Evolutionary conservation across 371 early-diverging fungal species (phyloP), one percentile per base, ranked within the genome.

Genomic region (Mortierella sp.): DNA sequence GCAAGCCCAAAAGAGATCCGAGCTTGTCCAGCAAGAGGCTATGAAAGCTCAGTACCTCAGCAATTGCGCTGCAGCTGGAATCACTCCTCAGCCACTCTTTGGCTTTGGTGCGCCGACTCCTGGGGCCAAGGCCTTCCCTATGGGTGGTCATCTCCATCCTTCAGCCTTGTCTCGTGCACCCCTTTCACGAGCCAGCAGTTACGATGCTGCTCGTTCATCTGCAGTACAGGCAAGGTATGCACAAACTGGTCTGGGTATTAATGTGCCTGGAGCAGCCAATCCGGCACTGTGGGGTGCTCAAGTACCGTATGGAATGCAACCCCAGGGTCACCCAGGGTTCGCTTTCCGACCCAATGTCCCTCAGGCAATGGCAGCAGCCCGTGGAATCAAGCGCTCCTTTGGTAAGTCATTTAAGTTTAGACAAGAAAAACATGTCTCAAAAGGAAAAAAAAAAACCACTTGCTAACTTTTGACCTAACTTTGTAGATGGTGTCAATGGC

Each of bases 21-120:
- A 87, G 49, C 83, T 88, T 57, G 85, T 85, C 10, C 87, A 89
- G 66, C 86, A 90, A 68, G 88, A 88, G 68, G 87, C 85, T 57
- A 68, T 81, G 78, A 73, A 70, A 61, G 72, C 75, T 47, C 83
- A 76, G 66, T 83, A 76, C 49, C 61, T 74, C 55, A 75, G 62
- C 66, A 73, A 61, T 61, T 74, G 75, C 23, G 72, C 74, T 31
- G 73, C 75, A 13, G 76, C 72, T 8, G 83, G 74, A 28, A 70
- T 80, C 26, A 47, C 76, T 0, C 84, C 84, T 5, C 77, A 70
- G 29, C 74, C 82, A 9, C 34, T 70, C 17, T 72, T 72, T 60
- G 68, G 68, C 22, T 75, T 68, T 56, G 74, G 53, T 19, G 56
- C 69, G 2, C 42, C 68, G 19, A 37, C 49, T 15, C 59, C 64